Percentiles rank a stretch among this genome's conserved stretches.
phyloP scores from a whole-genome alignment of 495 filamentous ascomycete genomes.

The Podospora comata region DNA sequence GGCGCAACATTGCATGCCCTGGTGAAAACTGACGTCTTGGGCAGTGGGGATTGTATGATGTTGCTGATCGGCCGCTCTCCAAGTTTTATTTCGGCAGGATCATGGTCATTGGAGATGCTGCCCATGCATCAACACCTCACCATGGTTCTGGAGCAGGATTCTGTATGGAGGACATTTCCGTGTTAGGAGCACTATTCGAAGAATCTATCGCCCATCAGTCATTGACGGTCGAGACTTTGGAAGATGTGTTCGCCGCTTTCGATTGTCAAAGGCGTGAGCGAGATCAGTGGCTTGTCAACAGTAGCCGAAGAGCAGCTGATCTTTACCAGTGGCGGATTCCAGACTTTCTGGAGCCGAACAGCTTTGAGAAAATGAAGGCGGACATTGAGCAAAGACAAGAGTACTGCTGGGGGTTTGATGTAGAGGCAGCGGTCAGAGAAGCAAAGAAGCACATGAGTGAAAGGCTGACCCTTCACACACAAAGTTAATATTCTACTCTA shows the following conservation, averaged over 20 bases:
- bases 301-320: constrained; percentile 40
- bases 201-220: constrained; percentile 32
- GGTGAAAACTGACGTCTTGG: constrained; percentile 30
- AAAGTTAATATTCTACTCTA: neutral
- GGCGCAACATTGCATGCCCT: neutral
- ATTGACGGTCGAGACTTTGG: constrained; percentile 33
- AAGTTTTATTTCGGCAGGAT: constrained; percentile 55
- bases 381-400: constrained; percentile 16
- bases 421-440: constrained; percentile 8
- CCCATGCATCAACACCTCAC: constrained; percentile 67
- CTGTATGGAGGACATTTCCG: constrained; percentile 64
- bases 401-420: constrained; percentile 19
- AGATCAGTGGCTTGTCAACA: constrained; percentile 43
- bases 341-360: neutral
- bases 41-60: constrained; percentile 57
- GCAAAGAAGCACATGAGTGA: neutral
- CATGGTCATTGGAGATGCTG: constrained; percentile 64
- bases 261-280: constrained; percentile 55
- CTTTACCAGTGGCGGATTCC: constrained; percentile 34
- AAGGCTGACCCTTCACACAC: too few relatives aligned
- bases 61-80: constrained; percentile 59
- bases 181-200: constrained; percentile 56
- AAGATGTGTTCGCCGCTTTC: constrained; percentile 58
- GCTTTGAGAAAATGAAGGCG: constrained; percentile 16
- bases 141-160: constrained; percentile 67